These are phyloP conservation scores for Pichia cabralensis DNA, from an alignment of 805 yeast genomes.

Conservation along the genomic window DNA sequence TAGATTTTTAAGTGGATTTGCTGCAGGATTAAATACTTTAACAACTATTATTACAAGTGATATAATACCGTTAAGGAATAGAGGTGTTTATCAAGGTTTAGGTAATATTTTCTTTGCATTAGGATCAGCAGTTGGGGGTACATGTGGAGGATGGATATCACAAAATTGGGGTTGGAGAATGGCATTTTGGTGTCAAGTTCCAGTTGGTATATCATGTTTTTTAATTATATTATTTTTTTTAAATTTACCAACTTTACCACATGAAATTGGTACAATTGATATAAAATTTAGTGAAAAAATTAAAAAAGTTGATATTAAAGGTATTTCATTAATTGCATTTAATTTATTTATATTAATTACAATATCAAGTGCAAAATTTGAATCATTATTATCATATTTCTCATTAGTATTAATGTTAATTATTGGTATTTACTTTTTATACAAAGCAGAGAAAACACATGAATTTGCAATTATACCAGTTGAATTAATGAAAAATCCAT, in stretches of 20 bases:
- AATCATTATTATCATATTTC: not conserved
- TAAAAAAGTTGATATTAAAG: conserved; percentile 43
- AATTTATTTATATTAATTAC: conserved; percentile 25
- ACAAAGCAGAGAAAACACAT: conserved; percentile 14
- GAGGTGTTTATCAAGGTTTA: conserved; percentile 82
- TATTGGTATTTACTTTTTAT: conserved; percentile 8
- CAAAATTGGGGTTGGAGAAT: conserved; percentile 56
- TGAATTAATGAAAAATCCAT: conserved; percentile 41
- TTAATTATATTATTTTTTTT: conserved; percentile 32
- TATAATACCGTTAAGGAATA: conserved; percentile 64
- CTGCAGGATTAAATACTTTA: conserved; percentile 80
- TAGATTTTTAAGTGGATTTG: conserved; percentile 73
- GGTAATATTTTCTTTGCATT: conserved; percentile 71
- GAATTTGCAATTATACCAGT: conserved; percentile 56
- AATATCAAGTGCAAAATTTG: conserved; percentile 31
- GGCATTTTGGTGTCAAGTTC: conserved; percentile 47
- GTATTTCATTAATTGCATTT: conserved; percentile 24
- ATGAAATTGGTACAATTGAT: conserved; percentile 21
- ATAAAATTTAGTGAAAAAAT: conserved; percentile 35
- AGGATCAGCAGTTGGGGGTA: conserved; percentile 71
- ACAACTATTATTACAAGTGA: conserved; percentile 74
- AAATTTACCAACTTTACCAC: conserved; percentile 36
- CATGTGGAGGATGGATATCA: conserved; percentile 48
- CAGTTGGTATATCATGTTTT: conserved; percentile 33
- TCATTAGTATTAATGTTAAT: conserved; percentile 1